phyloP scores from a whole-genome alignment of 352 stramenopile species.

The Aphanomyces cochlioides region DNA sequence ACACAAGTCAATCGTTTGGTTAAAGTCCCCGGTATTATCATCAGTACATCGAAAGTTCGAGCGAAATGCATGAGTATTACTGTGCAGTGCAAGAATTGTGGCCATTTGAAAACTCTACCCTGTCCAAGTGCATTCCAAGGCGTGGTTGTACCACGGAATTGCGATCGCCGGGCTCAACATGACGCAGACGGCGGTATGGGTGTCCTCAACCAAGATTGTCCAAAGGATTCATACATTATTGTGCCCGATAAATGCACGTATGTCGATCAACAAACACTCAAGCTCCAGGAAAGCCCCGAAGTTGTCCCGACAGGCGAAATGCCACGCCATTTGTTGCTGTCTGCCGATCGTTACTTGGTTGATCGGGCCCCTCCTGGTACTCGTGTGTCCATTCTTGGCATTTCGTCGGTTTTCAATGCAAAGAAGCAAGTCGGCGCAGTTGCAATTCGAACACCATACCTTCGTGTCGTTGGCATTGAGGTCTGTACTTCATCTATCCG shows the following conservation, averaged over 20 bases:
- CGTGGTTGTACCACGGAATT: conserved; percentile 79
- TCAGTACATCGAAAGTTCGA: conserved; percentile 91
- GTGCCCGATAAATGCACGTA: conserved; percentile 93
- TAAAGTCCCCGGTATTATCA: conserved; percentile 95
- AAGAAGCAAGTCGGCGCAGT: conserved; percentile 72
- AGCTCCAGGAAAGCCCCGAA: conserved; percentile 95
- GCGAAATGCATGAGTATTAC: conserved; percentile 90
- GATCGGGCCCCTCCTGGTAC: conserved; percentile 95
- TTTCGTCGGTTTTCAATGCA: conserved; percentile 92
- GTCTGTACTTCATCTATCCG: conserved; percentile 33
- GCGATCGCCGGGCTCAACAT: conserved; percentile 63
- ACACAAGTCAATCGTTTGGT: conserved; percentile 88
- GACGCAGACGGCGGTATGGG: conserved; percentile 40
- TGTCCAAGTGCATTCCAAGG: conserved; percentile 49
- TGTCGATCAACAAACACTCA: conserved; percentile 98
- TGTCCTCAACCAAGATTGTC: conserved; percentile 46
- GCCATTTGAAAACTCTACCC: conserved; percentile 48
- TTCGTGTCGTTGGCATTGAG: conserved; percentile 95
- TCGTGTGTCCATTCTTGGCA: conserved; percentile 93
- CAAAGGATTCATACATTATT: conserved; percentile 91
- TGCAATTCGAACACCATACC: conserved; percentile 91
- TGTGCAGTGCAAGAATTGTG: conserved; percentile 88
- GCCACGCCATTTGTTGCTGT: conserved; percentile 94
- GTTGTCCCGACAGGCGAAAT: conserved; percentile 98
- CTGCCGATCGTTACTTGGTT: conserved; percentile 91